Evolutionary conservation across 257 asterid genomes (phyloP), one percentile per base, ranked within the genome.

Genomic region (Solanum infundibuliforme): DNA sequence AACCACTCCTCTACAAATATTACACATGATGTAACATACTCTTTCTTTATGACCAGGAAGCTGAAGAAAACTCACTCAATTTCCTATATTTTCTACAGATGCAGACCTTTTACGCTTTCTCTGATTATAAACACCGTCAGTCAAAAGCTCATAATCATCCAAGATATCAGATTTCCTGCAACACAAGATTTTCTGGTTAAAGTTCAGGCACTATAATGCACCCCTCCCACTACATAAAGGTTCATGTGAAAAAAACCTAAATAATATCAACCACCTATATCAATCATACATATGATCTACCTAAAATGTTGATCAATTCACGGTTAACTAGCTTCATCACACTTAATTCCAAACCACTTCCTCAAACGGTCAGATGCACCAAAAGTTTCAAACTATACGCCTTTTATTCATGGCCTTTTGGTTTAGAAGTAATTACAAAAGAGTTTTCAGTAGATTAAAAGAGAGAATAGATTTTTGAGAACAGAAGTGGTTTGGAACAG

Each of bases 21-120:
- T 31, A 38, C 52, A 41, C 23, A 16, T 12, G 83, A 29, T 74
- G 71, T 21, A 48, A 65, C 35, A 83, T 69, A 25, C 62, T 48
- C 60, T 79, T 14, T 72, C 41, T 83, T 72, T 48, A 65, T 87
- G 86, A 55, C 41, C 68, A 41, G 39, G 60, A 85, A 25, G 29
- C 38, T 18, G 16, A 65, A 39, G 88, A 83, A 52, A 81, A 84
- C 87, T 87, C 87, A 83, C 85, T 89, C 87, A 71, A 86, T 69
- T 29, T 71, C 46, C 29, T 62, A 52, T 23, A 23, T 32, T n/a
- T n/a, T 48, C 74, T 29, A 71, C 74, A 43, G n/a, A n/a, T 52
- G 58, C 93, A 88, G 46, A 97, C 98, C 99, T 97, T 92, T 90
- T 95, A 86, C 98, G 98, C 93, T 97, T 97, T 87, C 94, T 94